Evolutionary conservation across 179 eudicot species (phyloP).

Genomic region (Vitellaria paradoxa): DNA sequence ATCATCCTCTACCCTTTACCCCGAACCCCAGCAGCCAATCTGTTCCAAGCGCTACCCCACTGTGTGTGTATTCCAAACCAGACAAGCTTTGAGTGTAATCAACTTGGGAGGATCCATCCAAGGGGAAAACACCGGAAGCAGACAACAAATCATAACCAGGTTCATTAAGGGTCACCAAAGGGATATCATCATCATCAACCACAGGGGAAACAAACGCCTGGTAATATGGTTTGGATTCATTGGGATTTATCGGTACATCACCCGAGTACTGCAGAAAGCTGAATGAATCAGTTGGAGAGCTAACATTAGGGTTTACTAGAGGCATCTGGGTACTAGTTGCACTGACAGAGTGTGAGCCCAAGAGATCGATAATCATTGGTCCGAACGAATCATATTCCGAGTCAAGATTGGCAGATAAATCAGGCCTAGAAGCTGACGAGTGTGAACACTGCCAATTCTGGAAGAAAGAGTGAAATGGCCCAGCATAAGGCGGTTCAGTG

Average conservation of each 20-base stretch:
- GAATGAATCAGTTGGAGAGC: slow-evolving; percentile 29
- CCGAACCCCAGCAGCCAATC: slow-evolving; percentile 39
- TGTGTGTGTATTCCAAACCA: slow-evolving; percentile 35
- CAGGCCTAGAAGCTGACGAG: slow-evolving; percentile 39
- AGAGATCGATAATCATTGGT: slow-evolving; percentile 25
- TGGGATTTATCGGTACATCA: slow-evolving; percentile 19
- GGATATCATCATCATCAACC: slow-evolving; percentile 29
- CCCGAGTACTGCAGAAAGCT: slow-evolving; percentile 37
- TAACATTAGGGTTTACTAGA: slow-evolving; percentile 24
- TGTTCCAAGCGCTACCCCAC: slow-evolving; percentile 49
- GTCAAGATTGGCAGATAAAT: slow-evolving; percentile 22
- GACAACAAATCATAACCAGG: slow-evolving; percentile 38
- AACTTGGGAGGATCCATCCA: slow-evolving; percentile 34
- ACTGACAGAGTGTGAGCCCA: slow-evolving; percentile 29
- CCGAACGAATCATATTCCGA: slow-evolving; percentile 35
- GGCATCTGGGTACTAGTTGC: slow-evolving; percentile 31
- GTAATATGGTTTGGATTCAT: slow-evolving; percentile 44
- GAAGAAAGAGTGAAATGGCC: slow-evolving; percentile 38
- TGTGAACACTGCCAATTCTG: slow-evolving; percentile 48
- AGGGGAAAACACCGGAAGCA: slow-evolving; percentile 25
- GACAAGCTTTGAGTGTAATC: slow-evolving; percentile 36
- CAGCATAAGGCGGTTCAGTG: slow-evolving; percentile 36
- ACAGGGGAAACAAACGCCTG: slow-evolving; percentile 40
- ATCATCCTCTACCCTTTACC: slow-evolving; percentile 33
- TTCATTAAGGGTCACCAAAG: slow-evolving; percentile 30